Percentiles rank a stretch among this genome's conserved stretches.
Evolutionary conservation across 192 early-diverging fungal species (phyloP).

Genomic region (Diversispora epigaea): DNA sequence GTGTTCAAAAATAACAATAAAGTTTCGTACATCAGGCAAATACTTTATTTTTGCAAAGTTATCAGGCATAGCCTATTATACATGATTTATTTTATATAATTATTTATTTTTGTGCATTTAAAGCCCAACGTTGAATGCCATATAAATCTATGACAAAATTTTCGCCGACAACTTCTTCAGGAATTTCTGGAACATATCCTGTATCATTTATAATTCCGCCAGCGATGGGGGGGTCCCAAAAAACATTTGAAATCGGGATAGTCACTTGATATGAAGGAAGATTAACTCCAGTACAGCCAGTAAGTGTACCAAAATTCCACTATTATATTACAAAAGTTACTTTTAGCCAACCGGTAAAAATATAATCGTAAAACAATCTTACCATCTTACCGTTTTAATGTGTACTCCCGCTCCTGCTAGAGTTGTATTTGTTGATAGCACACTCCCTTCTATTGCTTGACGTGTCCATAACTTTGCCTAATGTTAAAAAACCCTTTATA

Average conservation of each 20-base stretch:
- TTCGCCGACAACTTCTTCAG: neutral
- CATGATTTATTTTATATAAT: too few relatives aligned
- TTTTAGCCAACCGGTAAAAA: too few relatives aligned
- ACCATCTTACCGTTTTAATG: too few relatives aligned
- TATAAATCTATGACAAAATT: slow-evolving; percentile 18
- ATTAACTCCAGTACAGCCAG: slow-evolving; percentile 9
- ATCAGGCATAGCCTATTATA: too few relatives aligned
- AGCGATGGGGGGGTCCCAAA: slow-evolving; percentile 13
- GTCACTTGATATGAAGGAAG: neutral
- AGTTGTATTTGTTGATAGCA: slow-evolving; percentile 6
- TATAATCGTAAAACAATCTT: too few relatives aligned
- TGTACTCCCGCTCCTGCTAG: too few relatives aligned
- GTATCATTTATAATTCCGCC: neutral
- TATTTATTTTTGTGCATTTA: neutral
- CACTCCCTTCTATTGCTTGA: neutral
- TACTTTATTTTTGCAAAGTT: too few relatives aligned
- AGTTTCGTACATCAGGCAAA: too few relatives aligned
- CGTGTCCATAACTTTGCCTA: slow-evolving; percentile 24
- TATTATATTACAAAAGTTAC: neutral
- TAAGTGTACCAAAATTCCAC: slow-evolving; percentile 17
- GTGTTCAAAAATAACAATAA: too few relatives aligned
- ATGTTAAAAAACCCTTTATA: slow-evolving; percentile 13
- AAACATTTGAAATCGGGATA: slow-evolving; percentile 5
- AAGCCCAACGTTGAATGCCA: neutral
- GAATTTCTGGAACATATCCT: slow-evolving; percentile 7